Evolutionary conservation across 2,329 filamentous ascomycete species (phyloP).

Genomic region (Onygena corvina): DNA sequence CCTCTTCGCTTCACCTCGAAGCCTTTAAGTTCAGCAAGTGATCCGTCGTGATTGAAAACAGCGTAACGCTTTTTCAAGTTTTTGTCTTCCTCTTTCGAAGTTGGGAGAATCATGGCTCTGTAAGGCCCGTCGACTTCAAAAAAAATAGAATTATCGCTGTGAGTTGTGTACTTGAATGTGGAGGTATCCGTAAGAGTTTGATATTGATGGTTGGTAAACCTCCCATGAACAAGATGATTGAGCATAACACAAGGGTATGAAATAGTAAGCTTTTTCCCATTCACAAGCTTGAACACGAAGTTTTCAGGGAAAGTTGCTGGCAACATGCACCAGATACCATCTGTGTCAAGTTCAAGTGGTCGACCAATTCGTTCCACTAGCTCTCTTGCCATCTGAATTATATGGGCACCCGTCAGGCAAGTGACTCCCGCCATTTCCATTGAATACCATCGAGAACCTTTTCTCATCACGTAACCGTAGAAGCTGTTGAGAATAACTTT

Average conservation of each 20-base stretch:
- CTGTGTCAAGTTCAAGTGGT: constrained; percentile 87
- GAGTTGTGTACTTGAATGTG: constrained; percentile 83
- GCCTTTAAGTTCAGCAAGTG: constrained; percentile 85
- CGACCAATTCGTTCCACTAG: constrained; percentile 87
- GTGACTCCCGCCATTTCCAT: constrained; percentile 99
- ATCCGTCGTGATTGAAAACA: constrained; percentile 96
- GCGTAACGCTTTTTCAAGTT: constrained; percentile 99
- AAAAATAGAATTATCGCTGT: constrained; percentile 98
- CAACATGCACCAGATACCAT: constrained; percentile 99
- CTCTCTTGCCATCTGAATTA: constrained; percentile 91
- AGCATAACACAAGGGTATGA: constrained; percentile 99
- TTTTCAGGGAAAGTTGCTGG: constrained; percentile 94
- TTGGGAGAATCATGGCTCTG: constrained; percentile 91
- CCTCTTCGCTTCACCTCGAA: constrained; percentile 96
- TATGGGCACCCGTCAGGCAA: constrained; percentile 86
- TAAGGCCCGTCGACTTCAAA: constrained; percentile 98
- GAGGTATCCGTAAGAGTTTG: constrained; percentile 71
- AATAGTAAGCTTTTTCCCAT: constrained; percentile 90
- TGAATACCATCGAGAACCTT: constrained; percentile 97
- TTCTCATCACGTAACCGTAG: constrained; percentile 98
- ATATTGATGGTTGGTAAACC: constrained; percentile 96
- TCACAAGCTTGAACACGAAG: constrained; percentile 84
- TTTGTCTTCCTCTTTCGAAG: constrained; percentile 97
- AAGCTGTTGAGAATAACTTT: constrained; percentile 99
- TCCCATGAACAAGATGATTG: constrained; percentile 88